These are phyloP conservation scores for Plasmodium knowlesi DNA, from an alignment of 169 alveolate genomes.

Conservation along the genomic window DNA sequence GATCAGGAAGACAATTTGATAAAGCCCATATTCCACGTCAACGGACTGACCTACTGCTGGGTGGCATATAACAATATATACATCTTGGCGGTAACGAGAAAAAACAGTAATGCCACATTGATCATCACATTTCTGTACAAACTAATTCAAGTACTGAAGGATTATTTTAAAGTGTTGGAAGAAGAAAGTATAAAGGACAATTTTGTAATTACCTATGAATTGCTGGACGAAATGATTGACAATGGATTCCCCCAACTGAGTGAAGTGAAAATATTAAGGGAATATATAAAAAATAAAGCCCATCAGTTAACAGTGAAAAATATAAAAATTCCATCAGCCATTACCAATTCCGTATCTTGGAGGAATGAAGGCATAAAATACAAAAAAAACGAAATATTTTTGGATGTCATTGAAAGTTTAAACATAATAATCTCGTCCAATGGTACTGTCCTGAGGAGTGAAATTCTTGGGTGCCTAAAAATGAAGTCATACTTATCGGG, in stretches of 20 bases:
- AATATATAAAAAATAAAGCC: constrained; percentile 90
- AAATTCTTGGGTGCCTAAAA: constrained; percentile 96
- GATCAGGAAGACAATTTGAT: constrained; percentile 95
- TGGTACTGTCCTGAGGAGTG: constrained; percentile 96
- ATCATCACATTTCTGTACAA: constrained; percentile 82
- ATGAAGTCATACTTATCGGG: constrained; percentile 98
- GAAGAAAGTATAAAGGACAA: constrained; percentile 99
- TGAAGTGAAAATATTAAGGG: constrained; percentile 85
- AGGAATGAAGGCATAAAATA: constrained; percentile 98
- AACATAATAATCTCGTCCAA: constrained; percentile 90
- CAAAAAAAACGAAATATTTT: constrained; percentile 98
- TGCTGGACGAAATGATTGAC: constrained; percentile 99
- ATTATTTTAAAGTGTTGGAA: constrained; percentile 96
- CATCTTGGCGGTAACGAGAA: constrained; percentile 87
- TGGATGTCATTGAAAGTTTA: constrained; percentile 98
- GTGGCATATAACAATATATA: constrained; percentile 95
- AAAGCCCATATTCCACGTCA: constrained; percentile 95
- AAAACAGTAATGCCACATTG: constrained; percentile 83
- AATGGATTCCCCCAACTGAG: constrained; percentile 99
- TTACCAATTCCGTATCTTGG: constrained; percentile 95
- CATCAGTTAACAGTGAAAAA: constrained; percentile 84
- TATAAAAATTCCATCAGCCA: constrained; percentile 93
- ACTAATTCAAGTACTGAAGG: constrained; percentile 90
- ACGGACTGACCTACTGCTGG: constrained; percentile 97
- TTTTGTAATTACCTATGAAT: constrained; percentile 98